Conservation (phyloP, 1,284 basidiomycete genomes). For the Leccinum pachyderme region DNA sequence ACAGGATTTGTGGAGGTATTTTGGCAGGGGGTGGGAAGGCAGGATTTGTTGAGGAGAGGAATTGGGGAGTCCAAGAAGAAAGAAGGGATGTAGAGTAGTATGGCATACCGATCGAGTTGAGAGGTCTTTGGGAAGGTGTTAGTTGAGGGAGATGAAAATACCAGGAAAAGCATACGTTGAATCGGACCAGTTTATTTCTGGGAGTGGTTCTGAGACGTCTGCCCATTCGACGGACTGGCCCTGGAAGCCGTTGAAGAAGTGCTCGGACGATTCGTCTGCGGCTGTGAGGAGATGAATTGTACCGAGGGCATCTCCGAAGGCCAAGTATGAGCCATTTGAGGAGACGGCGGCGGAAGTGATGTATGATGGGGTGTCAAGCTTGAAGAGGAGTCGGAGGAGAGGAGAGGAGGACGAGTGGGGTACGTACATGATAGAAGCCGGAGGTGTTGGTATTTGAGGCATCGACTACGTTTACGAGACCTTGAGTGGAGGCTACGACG, state of each 20-base stretch:
- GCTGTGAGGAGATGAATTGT: conserved; percentile 83
- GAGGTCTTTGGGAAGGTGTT: conserved; percentile 51
- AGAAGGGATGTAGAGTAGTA: conserved; percentile 78
- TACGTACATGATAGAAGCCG: conserved; percentile 74
- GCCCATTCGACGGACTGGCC: conserved; percentile 85
- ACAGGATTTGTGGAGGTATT: conserved; percentile 77
- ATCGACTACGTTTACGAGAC: conserved; percentile 90
- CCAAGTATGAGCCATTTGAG: conserved; percentile 85
- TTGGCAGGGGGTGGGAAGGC: conserved; percentile 65
- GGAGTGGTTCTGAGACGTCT: conserved; percentile 67
- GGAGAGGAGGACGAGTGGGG: neutral
- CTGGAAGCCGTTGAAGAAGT: conserved; percentile 87
- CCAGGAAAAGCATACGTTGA: conserved; percentile 56
- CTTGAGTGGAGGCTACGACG: conserved; percentile 80
- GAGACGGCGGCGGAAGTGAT: conserved; percentile 84
- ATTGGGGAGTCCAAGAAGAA: conserved; percentile 72
- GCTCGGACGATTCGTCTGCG: conserved; percentile 55
- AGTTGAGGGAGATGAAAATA: neutral
- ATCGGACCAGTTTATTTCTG: conserved; percentile 79
- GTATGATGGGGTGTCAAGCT: conserved; percentile 73
- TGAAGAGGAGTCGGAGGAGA: conserved; percentile 11
- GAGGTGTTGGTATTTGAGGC: conserved; percentile 64
- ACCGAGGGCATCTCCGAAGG: conserved; percentile 90
- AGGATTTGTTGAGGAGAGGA: conserved; percentile 43
- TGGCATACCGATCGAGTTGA: conserved; percentile 90